phyloP scores from a whole-genome alignment of 495 filamentous ascomycete species.

The Penicillium manginii region DNA sequence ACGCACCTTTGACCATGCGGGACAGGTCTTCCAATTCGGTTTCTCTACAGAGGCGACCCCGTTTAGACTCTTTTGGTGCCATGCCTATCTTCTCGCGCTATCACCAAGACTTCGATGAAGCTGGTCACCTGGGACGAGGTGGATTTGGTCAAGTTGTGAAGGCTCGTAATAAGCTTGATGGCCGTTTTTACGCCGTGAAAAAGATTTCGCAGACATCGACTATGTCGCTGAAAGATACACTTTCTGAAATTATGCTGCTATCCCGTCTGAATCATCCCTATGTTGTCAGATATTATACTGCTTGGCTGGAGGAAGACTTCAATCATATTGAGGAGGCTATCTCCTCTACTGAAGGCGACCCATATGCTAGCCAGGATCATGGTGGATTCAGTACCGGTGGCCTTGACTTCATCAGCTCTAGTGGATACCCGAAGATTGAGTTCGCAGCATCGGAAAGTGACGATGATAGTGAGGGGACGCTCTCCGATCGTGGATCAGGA shows the following conservation, averaged over 20 bases:
- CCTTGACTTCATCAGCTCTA: constrained; percentile 91
- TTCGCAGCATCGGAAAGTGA: constrained; percentile 73
- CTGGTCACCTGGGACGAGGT: constrained; percentile 85
- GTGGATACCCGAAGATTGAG: constrained; percentile 76
- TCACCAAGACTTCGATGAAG: constrained; percentile 84
- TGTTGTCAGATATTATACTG: constrained; percentile 93
- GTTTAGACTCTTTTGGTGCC: constrained; percentile 50
- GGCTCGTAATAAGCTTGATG: constrained; percentile 90
- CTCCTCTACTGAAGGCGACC: constrained; percentile 58
- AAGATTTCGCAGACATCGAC: constrained; percentile 87
- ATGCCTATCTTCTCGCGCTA: constrained; percentile 68
- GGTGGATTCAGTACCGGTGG: constrained; percentile 79
- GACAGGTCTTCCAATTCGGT: constrained; percentile 44
- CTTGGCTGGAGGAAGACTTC: constrained; percentile 85
- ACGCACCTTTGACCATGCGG: constrained; percentile 50
- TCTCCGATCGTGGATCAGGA: constrained; percentile 30
- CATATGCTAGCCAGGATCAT: constrained; percentile 44
- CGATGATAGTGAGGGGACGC: constrained; percentile 52
- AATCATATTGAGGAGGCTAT: constrained; percentile 58
- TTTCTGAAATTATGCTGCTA: constrained; percentile 89
- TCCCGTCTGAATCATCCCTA: constrained; percentile 93
- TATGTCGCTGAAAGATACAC: constrained; percentile 76
- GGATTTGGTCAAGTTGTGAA: constrained; percentile 98
- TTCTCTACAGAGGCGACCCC: constrained; percentile 43
- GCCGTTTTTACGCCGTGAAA: constrained; percentile 92